These are phyloP conservation scores for Trichoderma breve DNA, from an alignment of 2,329 filamentous ascomycete species.

Conservation along the genomic window DNA sequence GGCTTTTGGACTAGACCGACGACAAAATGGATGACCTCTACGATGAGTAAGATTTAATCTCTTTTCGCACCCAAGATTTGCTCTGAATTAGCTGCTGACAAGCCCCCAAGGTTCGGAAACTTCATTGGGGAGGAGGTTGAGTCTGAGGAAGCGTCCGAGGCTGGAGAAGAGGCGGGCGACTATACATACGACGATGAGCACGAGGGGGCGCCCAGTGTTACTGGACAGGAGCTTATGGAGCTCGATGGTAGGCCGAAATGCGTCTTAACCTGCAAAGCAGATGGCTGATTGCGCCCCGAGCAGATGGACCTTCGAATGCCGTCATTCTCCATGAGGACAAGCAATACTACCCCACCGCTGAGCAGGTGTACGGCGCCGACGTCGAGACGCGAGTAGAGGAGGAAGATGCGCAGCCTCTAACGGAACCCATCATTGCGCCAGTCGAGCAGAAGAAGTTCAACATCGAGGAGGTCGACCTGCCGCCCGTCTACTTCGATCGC, in stretches of 20 bases:
- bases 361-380: slow-evolving; percentile 90
- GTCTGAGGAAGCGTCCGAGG: slow-evolving; percentile 82
- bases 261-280: neutral
- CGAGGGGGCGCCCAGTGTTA: slow-evolving; percentile 58
- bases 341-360: slow-evolving; percentile 97
- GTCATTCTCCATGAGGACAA: slow-evolving; percentile 99
- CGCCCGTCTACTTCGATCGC: slow-evolving; percentile 81
- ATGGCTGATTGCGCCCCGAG: slow-evolving; percentile 5
- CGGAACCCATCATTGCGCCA: slow-evolving; percentile 89
- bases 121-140: slow-evolving; percentile 90
- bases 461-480: slow-evolving; percentile 86
- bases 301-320: slow-evolving; percentile 85
- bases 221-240: slow-evolving; percentile 88
- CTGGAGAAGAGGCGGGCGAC: slow-evolving; percentile 69
- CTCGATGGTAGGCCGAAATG: slow-evolving; percentile 63
- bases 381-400: slow-evolving; percentile 96
- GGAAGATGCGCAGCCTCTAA: slow-evolving; percentile 90
- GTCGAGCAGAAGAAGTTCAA: slow-evolving; percentile 95
- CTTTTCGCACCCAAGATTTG: neutral
- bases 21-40: slow-evolving; percentile 87
- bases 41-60: slow-evolving; percentile 67
- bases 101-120: slow-evolving; percentile 76
- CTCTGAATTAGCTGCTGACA: neutral
- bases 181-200: slow-evolving; percentile 80
- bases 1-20: slow-evolving; percentile 21